A percentile compares a stretch with the other conserved stretches of the same genome.
These are phyloP conservation scores for Hymenoscyphus fraxineus DNA, from an alignment of 2,329 filamentous ascomycete genomes.

Conservation along the genomic window DNA sequence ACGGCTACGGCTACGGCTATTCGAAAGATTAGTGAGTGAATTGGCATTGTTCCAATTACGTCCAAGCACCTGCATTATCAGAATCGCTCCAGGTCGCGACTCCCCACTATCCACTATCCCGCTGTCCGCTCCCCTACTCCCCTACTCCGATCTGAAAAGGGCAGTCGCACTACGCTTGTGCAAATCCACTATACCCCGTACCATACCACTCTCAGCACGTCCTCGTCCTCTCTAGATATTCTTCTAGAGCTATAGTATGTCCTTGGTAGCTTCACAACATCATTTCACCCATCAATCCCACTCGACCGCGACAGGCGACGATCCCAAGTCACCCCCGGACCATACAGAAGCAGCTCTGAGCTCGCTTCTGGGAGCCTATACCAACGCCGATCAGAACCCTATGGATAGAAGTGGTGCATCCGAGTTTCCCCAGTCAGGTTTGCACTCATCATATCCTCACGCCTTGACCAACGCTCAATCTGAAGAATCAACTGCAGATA, in stretches of 20 bases:
- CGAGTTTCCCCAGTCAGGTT: constrained; percentile 86
- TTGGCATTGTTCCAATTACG: background rate
- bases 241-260: constrained; percentile 33
- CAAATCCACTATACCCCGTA: background rate
- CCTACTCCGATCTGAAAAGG: background rate
- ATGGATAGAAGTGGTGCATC: constrained; percentile 61
- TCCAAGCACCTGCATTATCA: constrained; percentile 2
- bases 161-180: constrained; percentile 2
- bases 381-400: constrained; percentile 37
- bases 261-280: constrained; percentile 34
- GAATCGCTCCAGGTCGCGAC: background rate
- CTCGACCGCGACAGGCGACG: constrained; percentile 21
- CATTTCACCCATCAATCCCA: constrained; percentile 24
- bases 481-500: constrained; percentile 85
- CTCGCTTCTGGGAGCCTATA: constrained; percentile 32
- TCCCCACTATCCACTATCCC: background rate
- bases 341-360: constrained; percentile 31
- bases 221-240: background rate
- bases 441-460: constrained; percentile 68
- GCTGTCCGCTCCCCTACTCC: background rate
- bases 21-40: background rate
- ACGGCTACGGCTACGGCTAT: background rate
- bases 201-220: background rate
- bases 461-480: constrained; percentile 67
- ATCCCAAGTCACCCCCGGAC: constrained; percentile 17